A percentile compares a stretch with the other conserved stretches of the same genome.
Conservation (phyloP, 768 basidiomycete genomes). For the Clitopilus passeckerianus region DNA sequence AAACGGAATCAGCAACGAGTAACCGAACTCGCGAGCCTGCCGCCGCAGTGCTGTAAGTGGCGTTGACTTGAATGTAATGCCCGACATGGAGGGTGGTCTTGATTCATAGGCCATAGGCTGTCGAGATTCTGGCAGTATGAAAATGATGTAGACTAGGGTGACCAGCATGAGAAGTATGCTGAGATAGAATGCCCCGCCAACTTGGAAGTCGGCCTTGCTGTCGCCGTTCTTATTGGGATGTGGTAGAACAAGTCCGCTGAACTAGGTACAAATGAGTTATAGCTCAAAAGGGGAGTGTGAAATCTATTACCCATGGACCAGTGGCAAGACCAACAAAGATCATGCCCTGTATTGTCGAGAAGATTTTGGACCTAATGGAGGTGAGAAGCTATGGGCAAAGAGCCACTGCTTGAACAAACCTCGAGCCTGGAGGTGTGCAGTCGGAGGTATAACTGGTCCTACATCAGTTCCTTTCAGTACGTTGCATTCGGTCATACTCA, state of each 20-base stretch:
- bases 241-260: constrained; percentile 51
- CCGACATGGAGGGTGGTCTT: constrained; percentile 12
- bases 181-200: constrained; percentile 33
- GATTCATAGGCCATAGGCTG: constrained; percentile 16
- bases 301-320: constrained; percentile 66
- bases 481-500: constrained; percentile 41
- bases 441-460: constrained; percentile 47
- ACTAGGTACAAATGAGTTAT: constrained; percentile 15
- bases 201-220: constrained; percentile 21
- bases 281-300: background rate
- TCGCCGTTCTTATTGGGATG: constrained; percentile 44
- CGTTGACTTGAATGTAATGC: constrained; percentile 23
- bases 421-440: constrained; percentile 46
- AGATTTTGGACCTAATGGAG: constrained; percentile 38
- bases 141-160: constrained; percentile 33
- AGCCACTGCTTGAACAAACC: constrained; percentile 18
- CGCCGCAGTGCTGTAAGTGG: constrained; percentile 20
- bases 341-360: constrained; percentile 68
- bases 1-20: constrained; percentile 57
- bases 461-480: constrained; percentile 19
- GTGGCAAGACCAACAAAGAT: constrained; percentile 72
- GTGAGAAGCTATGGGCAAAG: background rate
- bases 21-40: constrained; percentile 23
- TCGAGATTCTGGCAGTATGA: constrained; percentile 54
- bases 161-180: constrained; percentile 32